Conservation (phyloP, 768 basidiomycete genomes). For the Tricholomella constricta region DNA sequence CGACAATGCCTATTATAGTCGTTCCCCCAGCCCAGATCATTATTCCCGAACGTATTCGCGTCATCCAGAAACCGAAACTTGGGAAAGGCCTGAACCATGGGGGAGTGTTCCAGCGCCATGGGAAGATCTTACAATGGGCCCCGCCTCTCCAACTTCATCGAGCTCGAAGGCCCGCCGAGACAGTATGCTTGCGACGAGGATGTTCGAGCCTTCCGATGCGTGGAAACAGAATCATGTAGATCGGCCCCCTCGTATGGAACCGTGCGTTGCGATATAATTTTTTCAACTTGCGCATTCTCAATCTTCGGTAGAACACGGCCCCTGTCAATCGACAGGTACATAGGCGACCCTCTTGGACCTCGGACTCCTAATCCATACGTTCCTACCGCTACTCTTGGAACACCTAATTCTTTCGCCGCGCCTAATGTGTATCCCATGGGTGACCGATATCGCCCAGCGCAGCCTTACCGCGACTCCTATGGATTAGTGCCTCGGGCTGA, state of each 20-base stretch:
- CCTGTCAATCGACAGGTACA: slow-evolving; percentile 31
- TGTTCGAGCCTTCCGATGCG: slow-evolving; percentile 72
- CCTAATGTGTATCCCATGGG: slow-evolving; percentile 22
- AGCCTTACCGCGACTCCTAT: slow-evolving; percentile 40
- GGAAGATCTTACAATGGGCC: slow-evolving; percentile 45
- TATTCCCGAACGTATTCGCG: slow-evolving; percentile 40
- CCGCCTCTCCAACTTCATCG: slow-evolving; percentile 37
- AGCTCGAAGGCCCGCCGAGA: slow-evolving; percentile 32
- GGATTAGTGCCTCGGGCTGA: slow-evolving; percentile 38
- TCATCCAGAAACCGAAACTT: slow-evolving; percentile 41
- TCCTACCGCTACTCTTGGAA: background rate
- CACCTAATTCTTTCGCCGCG: background rate
- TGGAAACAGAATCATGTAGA: slow-evolving; percentile 67
- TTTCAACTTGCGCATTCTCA: background rate
- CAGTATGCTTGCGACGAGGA: slow-evolving; percentile 40
- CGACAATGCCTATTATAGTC: slow-evolving; percentile 36
- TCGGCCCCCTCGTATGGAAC: slow-evolving; percentile 39
- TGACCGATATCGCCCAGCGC: slow-evolving; percentile 57
- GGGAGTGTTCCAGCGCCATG: slow-evolving; percentile 34
- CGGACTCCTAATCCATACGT: slow-evolving; percentile 17
- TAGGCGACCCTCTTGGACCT: slow-evolving; percentile 26
- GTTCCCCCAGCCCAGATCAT: slow-evolving; percentile 56
- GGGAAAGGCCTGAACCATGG: slow-evolving; percentile 50
- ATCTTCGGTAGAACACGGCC: slow-evolving; percentile 8
- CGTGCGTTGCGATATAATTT: slow-evolving; percentile 31